Base-by-base conservation (phyloP, 345 rosid genomes). In the Eucalyptus victrix region DNA sequence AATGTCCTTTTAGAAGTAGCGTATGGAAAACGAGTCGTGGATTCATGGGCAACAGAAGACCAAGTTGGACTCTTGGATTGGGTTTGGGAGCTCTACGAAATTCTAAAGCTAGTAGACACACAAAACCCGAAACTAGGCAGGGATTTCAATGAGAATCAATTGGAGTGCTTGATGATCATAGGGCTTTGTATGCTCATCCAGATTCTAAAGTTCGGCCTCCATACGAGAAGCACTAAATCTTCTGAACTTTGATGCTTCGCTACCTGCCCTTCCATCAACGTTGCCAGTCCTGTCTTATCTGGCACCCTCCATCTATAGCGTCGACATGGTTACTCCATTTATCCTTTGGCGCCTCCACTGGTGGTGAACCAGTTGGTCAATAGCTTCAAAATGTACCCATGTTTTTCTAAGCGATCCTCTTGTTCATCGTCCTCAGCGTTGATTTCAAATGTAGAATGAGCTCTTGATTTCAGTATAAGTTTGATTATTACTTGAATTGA, bases 131-230 rank as follows among this genome's bases (percentile, higher is more conserved):
- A 86, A 47, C 81, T 91, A 2, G 4, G 26, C 8, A 14, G 18
- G 15, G 86, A 87, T 6, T 93, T 32, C 50, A 54, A 69, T 18
- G 44, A 14, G 49, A 45, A 89, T 9, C 49, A 91, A 44, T 90
- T 91, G 89, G 91, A 62, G 49, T n/a, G 89, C 8, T 80, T 93
- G 89, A 34, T 92, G 50, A 30, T 86, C 6, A 90, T 88, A 6
- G 92, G 93, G 21, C 88, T 91, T 15, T 87, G 87, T 90, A 92
- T 28, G 91, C 88, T 12, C 89, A 91, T 47, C 91, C 90, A 1
- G 49, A 87, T 67, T 40, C 51, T 51, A 51, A 17, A 3, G 7
- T 30, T 15, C 90, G 92, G 23, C 91, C 40, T 87, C 92, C 5
- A 93, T 90, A 30, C 37, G 81, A 86, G 76, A 88, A 37, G 93